These are phyloP conservation scores for Nannizzia gypsea DNA, from an alignment of 2,329 filamentous ascomycete genomes.

Conservation along the genomic window DNA sequence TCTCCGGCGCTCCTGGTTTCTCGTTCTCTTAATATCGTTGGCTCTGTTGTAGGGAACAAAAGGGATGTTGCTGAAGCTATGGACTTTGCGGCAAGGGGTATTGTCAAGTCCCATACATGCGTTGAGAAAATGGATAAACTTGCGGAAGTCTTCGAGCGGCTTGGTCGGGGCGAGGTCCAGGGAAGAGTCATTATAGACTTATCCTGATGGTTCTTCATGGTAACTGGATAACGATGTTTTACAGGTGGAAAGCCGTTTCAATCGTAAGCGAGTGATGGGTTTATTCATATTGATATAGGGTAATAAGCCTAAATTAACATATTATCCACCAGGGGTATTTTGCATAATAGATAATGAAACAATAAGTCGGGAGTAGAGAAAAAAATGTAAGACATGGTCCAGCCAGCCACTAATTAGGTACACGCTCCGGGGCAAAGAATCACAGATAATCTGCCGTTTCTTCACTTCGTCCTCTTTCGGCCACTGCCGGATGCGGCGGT, in stretches of 20 bases:
- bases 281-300: neutral
- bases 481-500: slow-evolving; percentile 16
- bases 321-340: neutral
- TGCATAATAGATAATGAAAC: neutral
- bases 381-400: neutral
- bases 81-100: slow-evolving; percentile 38
- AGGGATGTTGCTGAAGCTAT: slow-evolving; percentile 40
- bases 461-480: slow-evolving; percentile 25
- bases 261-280: neutral
- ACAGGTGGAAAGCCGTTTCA: neutral
- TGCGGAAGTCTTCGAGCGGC: slow-evolving; percentile 36
- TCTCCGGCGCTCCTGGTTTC: slow-evolving; percentile 33
- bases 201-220: slow-evolving; percentile 7
- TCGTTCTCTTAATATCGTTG: slow-evolving; percentile 37
- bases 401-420: neutral
- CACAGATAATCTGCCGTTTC: neutral
- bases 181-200: slow-evolving; percentile 40
- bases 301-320: neutral
- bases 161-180: slow-evolving; percentile 34
- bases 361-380: neutral
- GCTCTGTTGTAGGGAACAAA: slow-evolving; percentile 41
- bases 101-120: slow-evolving; percentile 36
- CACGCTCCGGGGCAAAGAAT: neutral
- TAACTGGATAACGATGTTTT: neutral
- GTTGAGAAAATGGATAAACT: slow-evolving; percentile 39